phyloP scores from a whole-genome alignment of 2,329 filamentous ascomycete species.

The Fragosphaeria purpurea region DNA sequence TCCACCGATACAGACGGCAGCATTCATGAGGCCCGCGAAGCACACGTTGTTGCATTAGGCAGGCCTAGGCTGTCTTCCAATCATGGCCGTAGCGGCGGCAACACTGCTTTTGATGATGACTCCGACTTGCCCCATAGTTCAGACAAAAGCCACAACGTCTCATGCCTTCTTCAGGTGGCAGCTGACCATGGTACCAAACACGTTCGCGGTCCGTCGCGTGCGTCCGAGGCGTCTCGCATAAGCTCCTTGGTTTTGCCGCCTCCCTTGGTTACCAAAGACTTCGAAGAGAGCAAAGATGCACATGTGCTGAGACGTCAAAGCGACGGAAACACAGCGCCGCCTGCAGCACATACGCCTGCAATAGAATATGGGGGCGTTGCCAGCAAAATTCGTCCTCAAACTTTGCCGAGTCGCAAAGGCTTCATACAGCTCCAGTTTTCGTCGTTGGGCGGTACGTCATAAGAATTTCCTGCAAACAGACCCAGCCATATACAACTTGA shows the following conservation, averaged over 20 bases:
- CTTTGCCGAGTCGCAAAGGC: not conserved
- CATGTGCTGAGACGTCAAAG: too few relatives aligned
- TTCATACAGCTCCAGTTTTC: not conserved
- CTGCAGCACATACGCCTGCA: too few relatives aligned
- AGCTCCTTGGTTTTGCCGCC: conserved; percentile 10
- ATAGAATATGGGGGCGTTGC: not conserved
- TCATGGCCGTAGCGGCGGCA: not conserved
- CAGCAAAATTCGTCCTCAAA: not conserved
- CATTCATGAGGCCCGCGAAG: conserved; percentile 16
- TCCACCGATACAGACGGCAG: conserved; percentile 14
- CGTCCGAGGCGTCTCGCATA: conserved; percentile 6
- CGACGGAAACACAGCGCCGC: too few relatives aligned
- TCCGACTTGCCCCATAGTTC: not conserved
- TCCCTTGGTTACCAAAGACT: not conserved
- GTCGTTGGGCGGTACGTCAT: not conserved
- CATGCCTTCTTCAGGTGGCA: not conserved
- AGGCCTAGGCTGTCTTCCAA: not conserved
- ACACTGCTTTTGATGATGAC: not conserved
- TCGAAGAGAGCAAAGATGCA: too few relatives aligned
- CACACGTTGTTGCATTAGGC: conserved; percentile 6
- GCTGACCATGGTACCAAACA: not conserved
- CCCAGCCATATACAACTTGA: not conserved
- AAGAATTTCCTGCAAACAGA: not conserved
- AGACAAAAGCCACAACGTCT: too few relatives aligned
- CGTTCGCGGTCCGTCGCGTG: not conserved